Conservation (phyloP, 805 yeast genomes). For the Starmerella bacillaris region DNA sequence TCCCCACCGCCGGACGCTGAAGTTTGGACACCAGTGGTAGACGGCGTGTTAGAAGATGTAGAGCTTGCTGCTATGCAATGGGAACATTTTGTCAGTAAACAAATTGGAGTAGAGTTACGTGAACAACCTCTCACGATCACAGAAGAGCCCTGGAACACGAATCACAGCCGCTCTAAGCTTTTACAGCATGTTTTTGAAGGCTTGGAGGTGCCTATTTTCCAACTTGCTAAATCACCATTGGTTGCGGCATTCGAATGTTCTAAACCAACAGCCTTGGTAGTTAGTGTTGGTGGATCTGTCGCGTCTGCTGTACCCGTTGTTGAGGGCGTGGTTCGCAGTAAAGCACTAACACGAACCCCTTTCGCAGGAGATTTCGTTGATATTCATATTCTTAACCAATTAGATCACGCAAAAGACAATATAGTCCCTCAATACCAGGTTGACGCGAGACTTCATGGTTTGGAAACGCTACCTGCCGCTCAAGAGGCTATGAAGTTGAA, state of each 20-base stretch:
- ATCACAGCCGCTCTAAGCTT: conserved; percentile 44
- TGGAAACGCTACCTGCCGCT: conserved; percentile 5
- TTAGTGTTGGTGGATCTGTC: conserved; percentile 67
- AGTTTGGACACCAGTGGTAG: conserved; percentile 17
- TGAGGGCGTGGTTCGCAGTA: conserved; percentile 17
- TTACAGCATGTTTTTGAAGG: conserved; percentile 55
- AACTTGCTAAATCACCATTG: conserved; percentile 61
- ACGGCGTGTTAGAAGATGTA: conserved; percentile 41
- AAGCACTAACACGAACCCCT: conserved; percentile 43
- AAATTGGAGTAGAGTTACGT: conserved; percentile 34
- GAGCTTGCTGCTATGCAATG: conserved; percentile 67
- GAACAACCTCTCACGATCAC: conserved; percentile 71
- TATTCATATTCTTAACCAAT: conserved; percentile 38
- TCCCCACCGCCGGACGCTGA: conserved; percentile 11
- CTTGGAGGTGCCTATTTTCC: conserved; percentile 63
- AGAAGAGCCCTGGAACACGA: conserved; percentile 74
- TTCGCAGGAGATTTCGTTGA: conserved; percentile 77
- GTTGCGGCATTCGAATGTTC: conserved; percentile 79
- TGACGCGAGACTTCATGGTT: conserved; percentile 20
- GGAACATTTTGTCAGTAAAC: conserved; percentile 34
- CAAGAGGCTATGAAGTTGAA: conserved; percentile 1
- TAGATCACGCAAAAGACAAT: conserved; percentile 24
- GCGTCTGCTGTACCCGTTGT: conserved; percentile 39
- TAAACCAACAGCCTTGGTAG: conserved; percentile 68
- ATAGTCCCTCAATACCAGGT: conserved; percentile 24